Evolutionary conservation across 192 early-diverging fungal genomes (phyloP), one percentile per base, ranked within the genome.

Genomic region (Backusella psychrophila): DNA sequence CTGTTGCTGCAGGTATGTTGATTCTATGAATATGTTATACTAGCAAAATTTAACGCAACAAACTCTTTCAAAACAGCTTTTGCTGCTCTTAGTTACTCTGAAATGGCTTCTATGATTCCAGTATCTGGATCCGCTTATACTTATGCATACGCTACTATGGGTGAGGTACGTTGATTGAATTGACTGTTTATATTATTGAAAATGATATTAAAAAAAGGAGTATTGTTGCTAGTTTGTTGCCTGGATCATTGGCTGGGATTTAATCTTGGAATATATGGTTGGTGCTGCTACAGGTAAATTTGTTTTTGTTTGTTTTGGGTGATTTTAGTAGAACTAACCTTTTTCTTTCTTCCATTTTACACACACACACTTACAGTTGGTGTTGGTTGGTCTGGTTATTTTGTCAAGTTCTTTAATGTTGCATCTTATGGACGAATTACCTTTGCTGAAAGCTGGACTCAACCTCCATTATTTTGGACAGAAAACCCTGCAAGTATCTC

Each of bases 231-330:
- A 78, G 69, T 79, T 96, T 21, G 76, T 94, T 23, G 95, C 91
- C 2, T 97, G 96, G 96, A 92, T 95, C 53, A 92, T 96, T 76
- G 95, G 94, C 21, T 97, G 96, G 96, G 92, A 95, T 84, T 81
- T 97, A 39, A 92, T 95, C 14, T 83, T 97, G 39, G 96, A 97
- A 84, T 97, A 95, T 79, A 84, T 95, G 80, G 91, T 96, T 17
- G 92, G 93, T 6, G 92, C 94, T 21, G 92, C 94, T 2, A 91
- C 94, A 15, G 85, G 89, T 75, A 69, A 79, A 23, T 86, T 72
- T 46, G 59, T 6, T 35, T 65, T 49, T 49, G 15, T 65, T 65
- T 31, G 36, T 23, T 53, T 35, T 65, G 19, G 6, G 31, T 23
- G 63, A 74, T 63, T 36, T 36, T 52, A 76, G 42, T 42, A 70